These are phyloP conservation scores for Backusella westeae DNA, from an alignment of 192 early-diverging fungal species.

Conservation along the genomic window DNA sequence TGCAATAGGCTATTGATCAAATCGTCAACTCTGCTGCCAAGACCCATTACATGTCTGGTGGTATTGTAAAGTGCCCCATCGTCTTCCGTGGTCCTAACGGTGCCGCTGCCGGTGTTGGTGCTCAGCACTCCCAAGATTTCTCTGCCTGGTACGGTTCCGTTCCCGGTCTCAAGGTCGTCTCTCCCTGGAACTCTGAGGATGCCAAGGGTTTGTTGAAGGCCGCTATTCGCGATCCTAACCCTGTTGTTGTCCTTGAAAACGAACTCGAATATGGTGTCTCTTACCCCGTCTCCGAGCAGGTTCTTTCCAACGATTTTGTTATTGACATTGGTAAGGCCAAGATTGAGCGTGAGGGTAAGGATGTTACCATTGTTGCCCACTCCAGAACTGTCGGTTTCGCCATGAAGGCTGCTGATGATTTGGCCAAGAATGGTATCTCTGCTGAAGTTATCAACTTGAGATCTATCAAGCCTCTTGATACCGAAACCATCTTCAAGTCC, in stretches of 20 bases:
- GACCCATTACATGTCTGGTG: conserved; percentile 97
- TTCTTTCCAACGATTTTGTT: conserved; percentile 48
- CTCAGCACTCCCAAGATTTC: conserved; percentile 99
- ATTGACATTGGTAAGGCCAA: conserved; percentile 92
- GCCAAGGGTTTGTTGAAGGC: conserved; percentile 98
- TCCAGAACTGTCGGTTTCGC: conserved; percentile 85
- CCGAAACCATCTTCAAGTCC: conserved; percentile 87
- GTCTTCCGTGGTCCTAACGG: conserved; percentile 99
- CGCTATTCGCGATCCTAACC: conserved; percentile 97
- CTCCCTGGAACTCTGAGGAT: conserved; percentile 95
- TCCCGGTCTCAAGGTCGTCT: conserved; percentile 95
- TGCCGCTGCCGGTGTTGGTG: conserved; percentile 93
- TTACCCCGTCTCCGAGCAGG: conserved; percentile 82
- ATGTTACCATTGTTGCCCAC: conserved; percentile 94
- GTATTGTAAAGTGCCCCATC: conserved; percentile 83
- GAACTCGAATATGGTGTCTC: conserved; percentile 95
- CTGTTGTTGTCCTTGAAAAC: conserved; percentile 95
- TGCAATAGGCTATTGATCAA: conserved; percentile 90
- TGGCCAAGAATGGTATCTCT: conserved; percentile 76
- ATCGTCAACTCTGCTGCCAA: conserved; percentile 99
- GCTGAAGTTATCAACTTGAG: conserved; percentile 97
- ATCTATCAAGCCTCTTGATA: conserved; percentile 94
- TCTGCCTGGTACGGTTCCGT: conserved; percentile 98
- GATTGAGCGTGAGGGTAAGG: conserved; percentile 75
- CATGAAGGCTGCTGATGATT: conserved; percentile 83